These are phyloP conservation scores for Eruca vesicaria DNA, from an alignment of 441 rosid genomes.

Conservation along the genomic window DNA sequence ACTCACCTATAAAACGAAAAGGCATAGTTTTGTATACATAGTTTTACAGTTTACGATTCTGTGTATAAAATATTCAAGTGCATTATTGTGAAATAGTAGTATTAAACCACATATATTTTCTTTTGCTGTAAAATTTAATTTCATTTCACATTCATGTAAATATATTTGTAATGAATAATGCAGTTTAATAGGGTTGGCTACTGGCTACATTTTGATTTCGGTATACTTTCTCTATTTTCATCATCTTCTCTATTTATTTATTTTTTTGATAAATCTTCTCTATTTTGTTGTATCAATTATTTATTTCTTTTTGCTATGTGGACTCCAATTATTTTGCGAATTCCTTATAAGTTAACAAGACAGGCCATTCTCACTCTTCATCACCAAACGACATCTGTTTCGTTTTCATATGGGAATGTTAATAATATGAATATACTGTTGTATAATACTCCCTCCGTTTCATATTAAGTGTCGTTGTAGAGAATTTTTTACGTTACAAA, in stretches of 20 bases:
- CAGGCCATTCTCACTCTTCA: constrained; percentile 19
- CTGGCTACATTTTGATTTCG: constrained; percentile 18
- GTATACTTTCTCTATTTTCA: not conserved
- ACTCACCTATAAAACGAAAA: too few relatives aligned
- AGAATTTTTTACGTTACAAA: too few relatives aligned
- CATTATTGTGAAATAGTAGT: too few relatives aligned
- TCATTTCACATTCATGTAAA: not conserved
- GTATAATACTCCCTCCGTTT: too few relatives aligned
- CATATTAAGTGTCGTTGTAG: too few relatives aligned
- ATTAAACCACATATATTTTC: constrained; percentile 8
- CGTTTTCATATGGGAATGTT: constrained; percentile 3
- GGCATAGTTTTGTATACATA: too few relatives aligned
- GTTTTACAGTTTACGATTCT: too few relatives aligned
- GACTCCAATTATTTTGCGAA: constrained; percentile 30
- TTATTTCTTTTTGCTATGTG: constrained; percentile 19
- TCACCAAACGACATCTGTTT: constrained; percentile 22
- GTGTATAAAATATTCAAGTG: not conserved
- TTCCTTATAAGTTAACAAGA: constrained; percentile 17
- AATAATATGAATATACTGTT: too few relatives aligned
- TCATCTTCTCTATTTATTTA: too few relatives aligned
- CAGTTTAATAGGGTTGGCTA: constrained; percentile 5
- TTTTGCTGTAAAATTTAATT: not conserved
- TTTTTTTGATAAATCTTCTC: too few relatives aligned
- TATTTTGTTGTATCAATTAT: not conserved
- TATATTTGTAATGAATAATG: not conserved